Base-by-base conservation (phyloP, 2,329 filamentous ascomycete genomes). In the Fusarium burgessii region DNA sequence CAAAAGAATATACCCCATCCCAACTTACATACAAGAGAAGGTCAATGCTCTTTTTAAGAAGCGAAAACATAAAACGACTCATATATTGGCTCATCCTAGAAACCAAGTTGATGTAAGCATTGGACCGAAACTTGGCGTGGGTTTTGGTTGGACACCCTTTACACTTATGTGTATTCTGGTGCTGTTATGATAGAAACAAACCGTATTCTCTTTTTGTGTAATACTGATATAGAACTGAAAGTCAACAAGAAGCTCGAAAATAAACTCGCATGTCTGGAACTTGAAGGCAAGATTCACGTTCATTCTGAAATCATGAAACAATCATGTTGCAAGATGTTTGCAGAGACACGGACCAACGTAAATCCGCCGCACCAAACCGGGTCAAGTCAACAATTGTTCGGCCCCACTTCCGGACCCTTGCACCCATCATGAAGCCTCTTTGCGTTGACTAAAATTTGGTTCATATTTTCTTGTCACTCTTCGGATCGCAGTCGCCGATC, bases 321-420 rank as follows among this genome's bases (percentile, higher is more conserved):
- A 18, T 49, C 18, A 33, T 38, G 32, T 4, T 23, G 15, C n/a
- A 29, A 32, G n/a, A 32, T 14, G 27, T 25, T 23, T 35, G 23
- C 13, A 15, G 25, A 46, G 14, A 42, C 14, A 13, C 56, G 69
- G 69, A 9, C 14, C 46, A 40, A 72, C 18, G 13, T 70, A 66
- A 70, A 23, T 46, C 69, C 69, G 69, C 14, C 14, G 8, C 20
- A 40, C 23, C 51, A 45, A 51, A 38, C 62, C 29, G 14, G 45
- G 49, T 43, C 41, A 54, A 46, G 33, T 10, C 23, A 12, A 25
- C 12, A 23, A n/a, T 18, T 33, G 10, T n/a, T 40, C 33, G 57
- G 73, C 66, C 74, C 74, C 74, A 74, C 74, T 65, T 57, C 15
- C 45, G 42, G 58, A 63, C 60, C 67, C 74, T 64, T 62, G 66